phyloP scores from a whole-genome alignment of 495 filamentous ascomycete species.

The Patellaria atrata region DNA sequence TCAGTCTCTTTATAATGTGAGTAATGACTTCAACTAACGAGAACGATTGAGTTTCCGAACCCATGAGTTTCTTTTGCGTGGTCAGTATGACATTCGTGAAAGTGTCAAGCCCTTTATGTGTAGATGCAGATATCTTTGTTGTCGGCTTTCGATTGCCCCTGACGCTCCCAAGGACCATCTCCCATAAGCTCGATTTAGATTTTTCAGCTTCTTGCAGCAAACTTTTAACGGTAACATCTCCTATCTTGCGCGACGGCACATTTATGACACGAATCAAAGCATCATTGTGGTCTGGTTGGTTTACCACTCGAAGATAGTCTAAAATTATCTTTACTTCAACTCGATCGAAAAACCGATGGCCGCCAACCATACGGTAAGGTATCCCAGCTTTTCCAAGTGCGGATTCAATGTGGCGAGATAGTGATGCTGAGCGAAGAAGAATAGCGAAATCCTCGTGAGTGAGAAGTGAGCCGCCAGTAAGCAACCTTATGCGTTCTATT shows the following conservation, averaged over 20 bases:
- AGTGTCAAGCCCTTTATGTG: slow-evolving; percentile 48
- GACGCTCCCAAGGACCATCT: slow-evolving; percentile 49
- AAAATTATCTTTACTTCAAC: slow-evolving; percentile 78
- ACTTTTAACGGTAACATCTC: slow-evolving; percentile 60
- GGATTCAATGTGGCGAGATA: slow-evolving; percentile 75
- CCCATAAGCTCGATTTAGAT: slow-evolving; percentile 57
- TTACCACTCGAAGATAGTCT: slow-evolving; percentile 77
- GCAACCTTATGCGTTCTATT: slow-evolving; percentile 51
- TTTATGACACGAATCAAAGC: slow-evolving; percentile 78
- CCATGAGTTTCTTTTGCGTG: slow-evolving; percentile 42
- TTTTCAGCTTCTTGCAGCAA: slow-evolving; percentile 60
- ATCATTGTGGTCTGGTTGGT: slow-evolving; percentile 80
- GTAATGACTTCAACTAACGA: slow-evolving; percentile 58
- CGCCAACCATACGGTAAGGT: slow-evolving; percentile 89
- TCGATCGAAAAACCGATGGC: slow-evolving; percentile 82
- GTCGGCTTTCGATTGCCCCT: slow-evolving; percentile 53
- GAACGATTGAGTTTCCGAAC: slow-evolving; percentile 27
- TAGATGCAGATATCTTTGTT: slow-evolving; percentile 51
- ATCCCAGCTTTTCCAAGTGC: slow-evolving; percentile 76
- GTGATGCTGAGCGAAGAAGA: slow-evolving; percentile 64
- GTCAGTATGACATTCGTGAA: slow-evolving; percentile 51
- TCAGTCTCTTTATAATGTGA: slow-evolving; percentile 55
- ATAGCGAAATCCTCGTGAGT: slow-evolving; percentile 71
- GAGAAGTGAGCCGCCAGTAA: slow-evolving; percentile 62
- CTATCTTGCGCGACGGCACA: slow-evolving; percentile 64